Percentiles rank a stretch among this genome's conserved stretches.
Evolutionary conservation across 345 rosid species (phyloP).

Genomic region (Diplotaxis tenuifolia): DNA sequence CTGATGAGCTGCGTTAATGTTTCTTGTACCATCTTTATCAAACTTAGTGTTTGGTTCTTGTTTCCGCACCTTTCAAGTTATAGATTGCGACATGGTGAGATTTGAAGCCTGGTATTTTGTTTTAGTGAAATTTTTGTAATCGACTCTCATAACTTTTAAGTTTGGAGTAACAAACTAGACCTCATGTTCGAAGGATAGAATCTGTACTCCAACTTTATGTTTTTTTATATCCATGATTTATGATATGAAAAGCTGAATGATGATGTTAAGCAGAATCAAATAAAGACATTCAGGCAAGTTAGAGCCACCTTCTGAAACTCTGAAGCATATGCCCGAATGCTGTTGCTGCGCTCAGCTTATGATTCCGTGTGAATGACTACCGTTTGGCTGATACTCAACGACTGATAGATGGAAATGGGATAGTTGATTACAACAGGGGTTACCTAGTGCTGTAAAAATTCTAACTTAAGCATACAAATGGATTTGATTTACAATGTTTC

Average conservation of each 20-base stretch:
- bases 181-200: not conserved
- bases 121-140: not conserved
- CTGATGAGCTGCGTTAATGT: no score
- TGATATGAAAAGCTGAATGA: not conserved
- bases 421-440: not conserved
- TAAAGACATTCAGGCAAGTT: constrained; percentile 69
- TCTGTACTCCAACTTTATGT: not conserved
- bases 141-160: not conserved
- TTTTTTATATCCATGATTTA: not conserved
- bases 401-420: not conserved
- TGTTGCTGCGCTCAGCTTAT: not conserved
- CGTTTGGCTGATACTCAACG: no score
- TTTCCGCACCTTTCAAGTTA: constrained; percentile 4
- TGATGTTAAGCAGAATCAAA: constrained; percentile 56
- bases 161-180: constrained; percentile 4
- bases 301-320: constrained; percentile 39
- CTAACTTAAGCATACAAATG: constrained; percentile 14
- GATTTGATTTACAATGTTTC: constrained; percentile 22
- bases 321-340: not conserved
- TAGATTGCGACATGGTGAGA: not conserved
- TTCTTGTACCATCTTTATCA: no score
- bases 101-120: constrained; percentile 1
- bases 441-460: not conserved
- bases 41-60: constrained; percentile 22
- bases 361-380: no score